phyloP scores from a whole-genome alignment of 169 alveolate species.

The Babesia sp. region DNA sequence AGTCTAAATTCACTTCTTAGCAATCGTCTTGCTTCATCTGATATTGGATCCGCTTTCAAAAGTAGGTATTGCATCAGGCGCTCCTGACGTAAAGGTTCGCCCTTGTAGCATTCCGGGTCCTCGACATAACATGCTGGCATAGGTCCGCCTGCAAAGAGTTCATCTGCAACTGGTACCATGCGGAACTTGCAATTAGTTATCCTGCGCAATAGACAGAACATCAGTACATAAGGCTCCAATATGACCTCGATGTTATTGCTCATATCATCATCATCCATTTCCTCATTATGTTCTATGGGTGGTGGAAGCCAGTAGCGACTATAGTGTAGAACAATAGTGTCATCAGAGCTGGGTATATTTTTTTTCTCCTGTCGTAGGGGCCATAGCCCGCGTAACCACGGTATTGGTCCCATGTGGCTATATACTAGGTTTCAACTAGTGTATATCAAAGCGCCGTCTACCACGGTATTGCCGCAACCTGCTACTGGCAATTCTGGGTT shows the following conservation, averaged over 20 bases:
- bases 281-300: background rate
- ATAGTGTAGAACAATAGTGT: constrained; percentile 36
- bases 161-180: constrained; percentile 23
- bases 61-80: constrained; percentile 26
- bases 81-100: constrained; percentile 52
- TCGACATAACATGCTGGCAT: constrained; percentile 54
- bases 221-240: constrained; percentile 54
- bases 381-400: background rate
- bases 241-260: constrained; percentile 19
- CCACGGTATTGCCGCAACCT: constrained; percentile 62
- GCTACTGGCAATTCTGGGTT: constrained; percentile 58
- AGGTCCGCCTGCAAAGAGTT: constrained; percentile 41
- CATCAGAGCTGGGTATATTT: background rate
- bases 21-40: background rate
- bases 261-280: background rate
- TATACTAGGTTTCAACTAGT: constrained; percentile 1
- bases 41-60: background rate
- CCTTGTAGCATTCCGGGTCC: constrained; percentile 1
- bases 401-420: background rate
- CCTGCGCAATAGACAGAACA: constrained; percentile 43
- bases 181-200: background rate
- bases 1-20: constrained; percentile 17
- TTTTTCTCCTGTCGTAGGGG: background rate
- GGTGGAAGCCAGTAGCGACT: constrained; percentile 60
- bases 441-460: constrained; percentile 53